Evolutionary conservation across 2,329 filamentous ascomycete genomes (phyloP), one percentile per base, ranked within the genome.

Genomic region (Beauveria brongniartii): DNA sequence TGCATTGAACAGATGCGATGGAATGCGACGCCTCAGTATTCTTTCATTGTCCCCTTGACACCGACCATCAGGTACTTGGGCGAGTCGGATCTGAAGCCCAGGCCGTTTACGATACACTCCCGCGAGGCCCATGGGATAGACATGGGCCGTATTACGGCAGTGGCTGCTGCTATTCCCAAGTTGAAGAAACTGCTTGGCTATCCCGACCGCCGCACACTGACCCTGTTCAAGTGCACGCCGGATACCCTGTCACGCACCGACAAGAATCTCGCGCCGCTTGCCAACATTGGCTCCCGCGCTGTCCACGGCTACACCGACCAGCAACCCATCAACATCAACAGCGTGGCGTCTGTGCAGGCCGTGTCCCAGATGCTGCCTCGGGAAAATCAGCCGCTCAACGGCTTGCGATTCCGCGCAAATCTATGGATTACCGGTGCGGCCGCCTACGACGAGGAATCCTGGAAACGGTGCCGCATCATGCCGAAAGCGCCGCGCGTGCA

Each of bases 231-330:
- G 18, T 64, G 62, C 61, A 65, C 64, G 1, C 57, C 61, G 0
- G 64, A 65, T 2, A 65, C 63, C 4, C 22, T 65, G 2, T 54
- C 59, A 10, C 63, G 61, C 4, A 64, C 63, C 8, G 61, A 64
- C 41, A 46, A 30, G 41, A 65, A 66, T 53, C 46, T 66, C 5
- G 65, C 65, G 12, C 65, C 65, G 10, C 60, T 65, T 0, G n/a
- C 53, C 2, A 26, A 61, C 41, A 66, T 66, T n/a, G 65, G 65
- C 37, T 61, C 65, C 9, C 64, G 64, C 18, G 58, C 65, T 1
- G 61, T 65, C 4, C 65, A 66, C 48, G 65, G 65, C 20, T 66
- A 66, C 50, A 66, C 65, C 1, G 64, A 66, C 48, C 63, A 65
- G 20, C 64, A 66, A 41, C 65, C 65, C 47, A 50, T 66, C 43